These are phyloP conservation scores for Oryza glaberrima DNA, from an alignment of 176 grass and related monocot genomes.

Conservation along the genomic window DNA sequence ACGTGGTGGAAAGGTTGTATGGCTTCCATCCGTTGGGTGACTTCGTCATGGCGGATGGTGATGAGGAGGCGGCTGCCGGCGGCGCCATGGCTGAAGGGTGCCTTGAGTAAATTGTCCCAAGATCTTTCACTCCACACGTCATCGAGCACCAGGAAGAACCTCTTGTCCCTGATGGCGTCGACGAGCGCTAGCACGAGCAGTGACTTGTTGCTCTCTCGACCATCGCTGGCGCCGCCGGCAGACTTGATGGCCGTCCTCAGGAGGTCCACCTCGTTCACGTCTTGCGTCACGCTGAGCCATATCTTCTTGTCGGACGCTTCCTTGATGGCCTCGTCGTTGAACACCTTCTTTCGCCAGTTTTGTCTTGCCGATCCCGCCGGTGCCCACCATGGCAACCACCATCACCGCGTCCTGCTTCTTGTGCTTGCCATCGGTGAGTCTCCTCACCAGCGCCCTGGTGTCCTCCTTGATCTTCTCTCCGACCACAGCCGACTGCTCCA, in stretches of 20 bases:
- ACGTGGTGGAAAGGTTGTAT: not conserved
- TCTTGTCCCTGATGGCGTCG: not conserved
- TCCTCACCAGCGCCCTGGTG: not conserved
- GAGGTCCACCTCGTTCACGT: not conserved
- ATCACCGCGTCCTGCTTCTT: not conserved
- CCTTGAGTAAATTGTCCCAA: not conserved
- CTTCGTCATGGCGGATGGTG: not conserved
- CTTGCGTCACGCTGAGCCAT: conserved; percentile 36
- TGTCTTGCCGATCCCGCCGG: conserved; percentile 51
- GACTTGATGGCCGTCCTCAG: not conserved
- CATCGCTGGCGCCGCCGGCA: not conserved
- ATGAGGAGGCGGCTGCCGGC: conserved; percentile 8
- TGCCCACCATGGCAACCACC: conserved; percentile 30
- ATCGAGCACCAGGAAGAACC: conserved; percentile 12
- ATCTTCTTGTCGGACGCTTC: not conserved
- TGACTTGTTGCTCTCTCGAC: not conserved
- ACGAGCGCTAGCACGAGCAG: not conserved
- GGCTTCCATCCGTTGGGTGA: not conserved
- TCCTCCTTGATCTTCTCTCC: conserved; percentile 40
- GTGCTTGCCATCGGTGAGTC: not conserved
- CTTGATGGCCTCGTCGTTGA: not conserved
- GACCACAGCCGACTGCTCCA: not conserved
- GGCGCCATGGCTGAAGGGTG: not conserved
- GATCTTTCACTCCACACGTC: not conserved
- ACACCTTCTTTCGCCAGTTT: conserved; percentile 44